These are phyloP conservation scores for Cladosporium sp. DNA, from an alignment of 2,329 filamentous ascomycete species.

Conservation along the genomic window DNA sequence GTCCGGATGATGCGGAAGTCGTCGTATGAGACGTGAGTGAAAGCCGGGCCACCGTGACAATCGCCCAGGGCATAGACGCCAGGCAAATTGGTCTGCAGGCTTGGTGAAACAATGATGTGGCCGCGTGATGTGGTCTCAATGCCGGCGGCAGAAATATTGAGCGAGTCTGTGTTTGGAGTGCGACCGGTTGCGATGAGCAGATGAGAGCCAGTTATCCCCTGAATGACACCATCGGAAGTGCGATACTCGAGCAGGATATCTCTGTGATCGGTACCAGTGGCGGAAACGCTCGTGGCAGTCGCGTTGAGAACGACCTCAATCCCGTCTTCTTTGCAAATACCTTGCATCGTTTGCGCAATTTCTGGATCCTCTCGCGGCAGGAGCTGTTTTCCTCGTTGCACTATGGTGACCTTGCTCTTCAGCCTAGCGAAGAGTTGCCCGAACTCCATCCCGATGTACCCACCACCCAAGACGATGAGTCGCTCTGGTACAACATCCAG, in stretches of 20 bases:
- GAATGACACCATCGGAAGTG: slow-evolving; percentile 28
- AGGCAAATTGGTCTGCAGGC: slow-evolving; percentile 46
- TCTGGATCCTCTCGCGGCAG: slow-evolving; percentile 51
- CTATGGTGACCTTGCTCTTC: slow-evolving; percentile 51
- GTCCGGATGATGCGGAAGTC: slow-evolving; percentile 54
- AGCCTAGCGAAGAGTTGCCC: slow-evolving; percentile 54
- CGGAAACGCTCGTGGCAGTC: slow-evolving; percentile 28
- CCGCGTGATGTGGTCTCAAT: slow-evolving; percentile 45
- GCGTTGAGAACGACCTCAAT: slow-evolving; percentile 46
- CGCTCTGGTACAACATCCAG: slow-evolving; percentile 48
- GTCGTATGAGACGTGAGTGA: slow-evolving; percentile 59
- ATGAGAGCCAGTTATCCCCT: slow-evolving; percentile 42
- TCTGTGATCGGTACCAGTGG: slow-evolving; percentile 26
- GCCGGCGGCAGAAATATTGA: slow-evolving; percentile 46
- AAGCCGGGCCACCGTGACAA: slow-evolving; percentile 54
- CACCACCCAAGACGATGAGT: slow-evolving; percentile 55
- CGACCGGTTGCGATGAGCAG: slow-evolving; percentile 54
- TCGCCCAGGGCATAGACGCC: slow-evolving; percentile 54
- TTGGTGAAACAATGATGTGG: slow-evolving; percentile 47
- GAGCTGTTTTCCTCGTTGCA: slow-evolving; percentile 41
- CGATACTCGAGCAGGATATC: slow-evolving; percentile 17
- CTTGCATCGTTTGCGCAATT: slow-evolving; percentile 44
- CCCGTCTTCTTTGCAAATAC: slow-evolving; percentile 51
- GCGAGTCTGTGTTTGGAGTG: slow-evolving; percentile 50
- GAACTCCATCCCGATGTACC: slow-evolving; percentile 56